Base-by-base conservation (phyloP, 768 basidiomycete species). In the Boletus rubropictus region DNA sequence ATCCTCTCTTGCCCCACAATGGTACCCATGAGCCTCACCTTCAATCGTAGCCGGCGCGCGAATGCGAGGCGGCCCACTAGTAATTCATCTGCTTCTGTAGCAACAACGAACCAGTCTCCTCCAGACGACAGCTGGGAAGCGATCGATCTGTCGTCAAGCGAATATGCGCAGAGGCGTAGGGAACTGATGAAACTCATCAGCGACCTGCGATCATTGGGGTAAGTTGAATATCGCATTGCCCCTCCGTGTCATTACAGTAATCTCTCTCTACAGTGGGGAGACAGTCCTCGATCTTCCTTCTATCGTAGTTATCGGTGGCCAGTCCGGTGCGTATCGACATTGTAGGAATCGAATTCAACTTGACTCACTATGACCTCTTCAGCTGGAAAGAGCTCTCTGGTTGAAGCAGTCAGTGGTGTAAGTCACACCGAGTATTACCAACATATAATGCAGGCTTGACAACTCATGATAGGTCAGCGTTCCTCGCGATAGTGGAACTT, bases 371-470 rank as follows among this genome's bases (percentile, higher is more conserved):
- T 43, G 5, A 47, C 20, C 29, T 33, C 15, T 25, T 46, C 39
- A 80, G 79, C 78, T 4, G 79, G 79, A 3, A 81, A 81, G 52
- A 81, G 80, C 48, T 81, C 79, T 0, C 58, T 81, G 1, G 77
- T 81, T 0, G 80, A 81, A 44, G 78, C 76, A 0, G 75, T 80
- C 0, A 78, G 70, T 12, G 77, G 78, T 7, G 79, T 81, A 53
- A 20, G 75, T 56, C 3, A 0, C 17, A 18, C 12, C 0, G 17
- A 39, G 45, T 41, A 22, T 34, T 24, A n/a, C 22, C 10, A 5
- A 18, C 5, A 5, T 7, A 28, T 9, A 10, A 18, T 22, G 3
- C 15, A 21, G 35, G 15, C 10, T 17, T 58, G 25, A 54, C 15
- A 8, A 5, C 18, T 39, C 25, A 15, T 28, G 1, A 15, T 33